Evolutionary conservation across 345 rosid genomes (phyloP).

Genomic region (Salix exigua): DNA sequence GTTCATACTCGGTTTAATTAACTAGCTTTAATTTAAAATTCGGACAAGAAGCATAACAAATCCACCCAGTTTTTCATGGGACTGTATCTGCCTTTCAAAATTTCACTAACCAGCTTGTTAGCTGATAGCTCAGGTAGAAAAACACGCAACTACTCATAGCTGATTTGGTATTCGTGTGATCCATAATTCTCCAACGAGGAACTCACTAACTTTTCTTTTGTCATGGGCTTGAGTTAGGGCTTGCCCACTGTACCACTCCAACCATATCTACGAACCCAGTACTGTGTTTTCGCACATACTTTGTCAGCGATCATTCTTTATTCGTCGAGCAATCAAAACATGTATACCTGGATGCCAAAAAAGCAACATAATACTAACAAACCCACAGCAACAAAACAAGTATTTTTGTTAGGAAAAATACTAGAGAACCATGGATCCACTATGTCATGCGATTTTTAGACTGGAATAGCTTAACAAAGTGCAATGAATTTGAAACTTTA

Average conservation of each 20-base stretch:
- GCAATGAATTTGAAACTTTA: background rate
- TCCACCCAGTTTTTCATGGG: no score
- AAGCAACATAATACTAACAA: background rate
- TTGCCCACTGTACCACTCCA: background rate
- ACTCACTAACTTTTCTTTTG: background rate
- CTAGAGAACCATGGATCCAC: background rate
- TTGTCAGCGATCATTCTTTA: background rate
- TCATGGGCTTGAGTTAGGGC: background rate
- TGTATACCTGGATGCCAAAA: background rate
- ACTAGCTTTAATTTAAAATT: background rate
- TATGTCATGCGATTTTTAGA: background rate
- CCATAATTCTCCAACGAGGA: background rate
- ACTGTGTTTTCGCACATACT: background rate
- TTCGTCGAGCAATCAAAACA: background rate
- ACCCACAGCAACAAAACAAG: background rate
- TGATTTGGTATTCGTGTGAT: background rate
- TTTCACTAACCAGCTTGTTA: no score
- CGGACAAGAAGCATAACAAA: no score
- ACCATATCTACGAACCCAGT: background rate
- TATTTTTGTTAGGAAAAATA: background rate
- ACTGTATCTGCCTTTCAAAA: no score
- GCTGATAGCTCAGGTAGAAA: no score
- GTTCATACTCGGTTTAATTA: background rate
- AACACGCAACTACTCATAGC: no score
- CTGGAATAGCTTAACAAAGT: background rate